phyloP scores from a whole-genome alignment of 208 protist species.

The Acanthamoeba castellanii region DNA sequence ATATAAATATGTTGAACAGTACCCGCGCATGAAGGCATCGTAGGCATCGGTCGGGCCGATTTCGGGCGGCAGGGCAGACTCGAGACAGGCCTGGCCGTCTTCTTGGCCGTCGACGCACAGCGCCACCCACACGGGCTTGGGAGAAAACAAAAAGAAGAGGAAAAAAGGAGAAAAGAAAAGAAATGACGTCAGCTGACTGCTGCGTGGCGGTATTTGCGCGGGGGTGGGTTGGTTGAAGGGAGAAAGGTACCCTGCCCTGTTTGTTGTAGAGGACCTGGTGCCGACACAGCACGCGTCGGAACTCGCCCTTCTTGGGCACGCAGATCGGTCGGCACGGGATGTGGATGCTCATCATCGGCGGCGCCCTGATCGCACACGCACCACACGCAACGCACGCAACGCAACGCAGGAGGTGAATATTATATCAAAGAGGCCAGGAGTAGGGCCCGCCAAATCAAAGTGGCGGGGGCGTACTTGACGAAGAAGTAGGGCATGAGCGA shows the following conservation, averaged over 20 bases:
- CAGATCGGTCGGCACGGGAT: neutral
- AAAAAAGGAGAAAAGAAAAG: neutral
- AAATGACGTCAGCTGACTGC: neutral
- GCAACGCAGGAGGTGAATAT: neutral
- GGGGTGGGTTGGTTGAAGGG: neutral
- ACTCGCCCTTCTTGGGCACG: slow-evolving; percentile 18
- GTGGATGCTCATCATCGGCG: neutral
- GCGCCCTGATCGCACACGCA: neutral
- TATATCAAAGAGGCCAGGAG: neutral
- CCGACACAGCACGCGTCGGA: neutral
- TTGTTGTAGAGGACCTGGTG: slow-evolving; percentile 26
- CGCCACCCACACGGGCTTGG: neutral
- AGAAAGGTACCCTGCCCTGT: neutral
- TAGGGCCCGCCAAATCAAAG: neutral
- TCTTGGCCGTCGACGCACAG: neutral
- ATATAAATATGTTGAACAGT: neutral
- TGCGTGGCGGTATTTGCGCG: neutral
- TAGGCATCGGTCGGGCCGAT: neutral
- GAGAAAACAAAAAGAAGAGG: neutral
- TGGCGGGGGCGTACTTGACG: neutral
- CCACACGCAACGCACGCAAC: no score
- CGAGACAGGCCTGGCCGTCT: neutral
- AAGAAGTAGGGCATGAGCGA: slow-evolving; percentile 17
- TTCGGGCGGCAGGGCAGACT: neutral
- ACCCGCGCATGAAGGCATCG: neutral